Conservation (phyloP, 139 green algal genomes). For the Asterochloris sp. region DNA sequence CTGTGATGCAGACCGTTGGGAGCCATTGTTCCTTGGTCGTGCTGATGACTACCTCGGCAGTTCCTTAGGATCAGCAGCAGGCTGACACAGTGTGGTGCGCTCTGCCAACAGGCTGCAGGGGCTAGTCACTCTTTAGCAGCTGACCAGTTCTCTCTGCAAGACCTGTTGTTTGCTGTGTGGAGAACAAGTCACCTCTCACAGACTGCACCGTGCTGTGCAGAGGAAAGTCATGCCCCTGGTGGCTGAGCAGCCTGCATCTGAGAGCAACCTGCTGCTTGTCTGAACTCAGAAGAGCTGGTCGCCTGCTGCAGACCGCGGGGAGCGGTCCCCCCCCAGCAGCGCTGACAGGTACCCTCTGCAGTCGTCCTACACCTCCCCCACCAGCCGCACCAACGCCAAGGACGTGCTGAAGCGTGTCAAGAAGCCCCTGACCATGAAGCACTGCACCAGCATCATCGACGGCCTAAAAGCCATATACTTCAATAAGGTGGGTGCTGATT, state of each 20-base stretch:
- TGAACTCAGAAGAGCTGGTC: background rate
- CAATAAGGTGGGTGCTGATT: conserved; percentile 63
- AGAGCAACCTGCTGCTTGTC: background rate
- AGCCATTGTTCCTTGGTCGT: too few relatives aligned
- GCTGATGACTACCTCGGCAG: background rate
- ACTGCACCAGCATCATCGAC: conserved; percentile 84
- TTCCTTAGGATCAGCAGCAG: background rate
- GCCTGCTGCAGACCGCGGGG: background rate
- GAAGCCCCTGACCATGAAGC: conserved; percentile 50
- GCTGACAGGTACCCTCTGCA: background rate
- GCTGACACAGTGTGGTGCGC: background rate
- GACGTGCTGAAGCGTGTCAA: conserved; percentile 3
- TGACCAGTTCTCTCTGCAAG: background rate
- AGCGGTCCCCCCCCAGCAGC: background rate
- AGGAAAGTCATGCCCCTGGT: background rate
- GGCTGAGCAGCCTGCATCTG: background rate
- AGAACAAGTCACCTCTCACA: background rate
- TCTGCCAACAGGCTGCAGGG: background rate
- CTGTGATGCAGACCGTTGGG: too few relatives aligned
- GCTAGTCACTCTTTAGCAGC: background rate
- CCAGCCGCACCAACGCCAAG: background rate
- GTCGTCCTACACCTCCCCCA: conserved; percentile 3
- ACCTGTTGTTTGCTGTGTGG: background rate
- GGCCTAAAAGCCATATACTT: conserved; percentile 93
- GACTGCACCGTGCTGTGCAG: background rate